phyloP scores from a whole-genome alignment of 805 yeast species.

The Candida silvicultrix region DNA sequence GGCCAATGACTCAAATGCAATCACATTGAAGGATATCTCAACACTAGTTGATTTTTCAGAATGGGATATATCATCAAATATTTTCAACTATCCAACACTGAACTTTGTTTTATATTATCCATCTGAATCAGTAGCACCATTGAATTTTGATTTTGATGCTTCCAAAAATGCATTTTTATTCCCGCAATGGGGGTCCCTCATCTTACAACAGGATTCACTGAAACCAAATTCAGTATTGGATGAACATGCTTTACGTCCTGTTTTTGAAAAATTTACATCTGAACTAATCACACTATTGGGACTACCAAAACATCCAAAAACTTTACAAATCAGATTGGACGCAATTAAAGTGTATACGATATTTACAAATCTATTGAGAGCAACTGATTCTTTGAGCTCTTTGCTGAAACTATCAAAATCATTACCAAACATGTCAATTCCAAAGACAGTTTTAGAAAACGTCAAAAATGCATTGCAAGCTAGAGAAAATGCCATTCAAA shows the following conservation, averaged over 20 bases:
- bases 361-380: constrained; percentile 49
- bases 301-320: constrained; percentile 48
- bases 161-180: constrained; percentile 41
- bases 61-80: constrained; percentile 59
- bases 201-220: constrained; percentile 31
- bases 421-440: constrained; percentile 78
- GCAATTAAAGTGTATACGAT: constrained; percentile 55
- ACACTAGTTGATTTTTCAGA: constrained; percentile 81
- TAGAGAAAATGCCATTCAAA: constrained; percentile 25
- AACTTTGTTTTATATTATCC: constrained; percentile 72
- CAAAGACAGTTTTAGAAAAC: constrained; percentile 56
- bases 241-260: constrained; percentile 42
- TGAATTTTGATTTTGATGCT: constrained; percentile 37
- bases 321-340: constrained; percentile 61
- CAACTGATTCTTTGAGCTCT: constrained; percentile 68
- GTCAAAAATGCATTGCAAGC: constrained; percentile 45
- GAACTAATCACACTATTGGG: constrained; percentile 75
- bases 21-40: constrained; percentile 51
- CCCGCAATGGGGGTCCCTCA: constrained; percentile 82
- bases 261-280: constrained; percentile 63
- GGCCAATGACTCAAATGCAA: constrained; percentile 19
- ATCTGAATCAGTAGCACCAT: constrained; percentile 37
- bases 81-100: constrained; percentile 56
- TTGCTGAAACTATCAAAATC: constrained; percentile 62
- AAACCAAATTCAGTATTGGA: constrained; percentile 25